A percentile compares a stretch with the other conserved stretches of the same genome.
phyloP scores from a whole-genome alignment of 805 yeast genomes.

The Wickerhamomyces alni region DNA sequence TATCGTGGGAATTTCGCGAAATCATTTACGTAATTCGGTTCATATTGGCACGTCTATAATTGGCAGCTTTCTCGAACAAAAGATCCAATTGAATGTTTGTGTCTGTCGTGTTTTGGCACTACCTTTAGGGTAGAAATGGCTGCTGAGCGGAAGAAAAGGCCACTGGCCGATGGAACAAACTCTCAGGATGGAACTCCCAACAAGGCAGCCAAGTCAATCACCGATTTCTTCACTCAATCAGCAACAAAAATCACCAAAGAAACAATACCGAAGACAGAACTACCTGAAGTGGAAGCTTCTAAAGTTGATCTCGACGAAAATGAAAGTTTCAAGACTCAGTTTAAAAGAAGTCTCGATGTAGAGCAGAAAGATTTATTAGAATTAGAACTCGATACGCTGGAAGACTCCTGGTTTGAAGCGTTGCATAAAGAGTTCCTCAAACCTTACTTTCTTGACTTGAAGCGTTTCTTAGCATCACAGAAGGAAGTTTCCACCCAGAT shows the following conservation, averaged over 20 bases:
- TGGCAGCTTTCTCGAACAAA: no score
- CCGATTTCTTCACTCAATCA: conserved; percentile 1
- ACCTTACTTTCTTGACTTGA: conserved; percentile 75
- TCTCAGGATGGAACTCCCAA: background rate
- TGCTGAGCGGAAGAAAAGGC: background rate
- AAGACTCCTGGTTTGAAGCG: conserved; percentile 70
- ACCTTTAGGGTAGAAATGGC: no score
- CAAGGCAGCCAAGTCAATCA: background rate
- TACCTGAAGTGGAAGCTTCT: no score
- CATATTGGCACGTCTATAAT: no score
- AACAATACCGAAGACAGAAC: no score
- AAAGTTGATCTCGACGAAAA: no score
- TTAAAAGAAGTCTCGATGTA: conserved; percentile 41
- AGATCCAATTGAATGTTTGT: no score
- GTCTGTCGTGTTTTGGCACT: no score
- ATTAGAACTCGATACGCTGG: conserved; percentile 66
- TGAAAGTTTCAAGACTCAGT: conserved; percentile 30
- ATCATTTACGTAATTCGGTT: no score
- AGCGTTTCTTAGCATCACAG: conserved; percentile 52
- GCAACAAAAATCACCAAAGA: no score
- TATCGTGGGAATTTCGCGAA: no score
- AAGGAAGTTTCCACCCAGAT: conserved; percentile 41
- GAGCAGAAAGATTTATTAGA: conserved; percentile 48
- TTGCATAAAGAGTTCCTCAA: conserved; percentile 70
- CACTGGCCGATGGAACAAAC: background rate